Evolutionary conservation across 192 early-diverging fungal species (phyloP).

Genomic region (Obelidium mucronatum): DNA sequence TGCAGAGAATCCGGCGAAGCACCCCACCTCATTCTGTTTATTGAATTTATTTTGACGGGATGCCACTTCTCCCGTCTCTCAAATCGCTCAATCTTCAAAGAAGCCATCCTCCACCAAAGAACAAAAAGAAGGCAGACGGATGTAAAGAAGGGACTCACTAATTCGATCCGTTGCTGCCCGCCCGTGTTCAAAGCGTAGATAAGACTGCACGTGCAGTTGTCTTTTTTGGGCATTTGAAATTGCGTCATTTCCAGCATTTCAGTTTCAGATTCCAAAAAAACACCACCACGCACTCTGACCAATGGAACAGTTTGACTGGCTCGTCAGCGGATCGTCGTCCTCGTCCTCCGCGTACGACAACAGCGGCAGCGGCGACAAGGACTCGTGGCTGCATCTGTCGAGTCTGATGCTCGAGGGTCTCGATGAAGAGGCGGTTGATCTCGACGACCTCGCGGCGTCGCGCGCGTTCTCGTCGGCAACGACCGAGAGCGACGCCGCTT

Average conservation of each 20-base stretch:
- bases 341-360: background rate
- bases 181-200: too few species aligned
- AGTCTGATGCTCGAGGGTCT: conserved; percentile 31
- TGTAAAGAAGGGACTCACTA: too few species aligned
- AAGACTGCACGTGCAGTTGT: too few species aligned
- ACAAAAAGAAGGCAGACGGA: conserved; percentile 16
- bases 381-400: conserved; percentile 27
- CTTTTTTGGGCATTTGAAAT: too few species aligned
- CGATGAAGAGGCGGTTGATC: background rate
- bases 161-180: too few species aligned
- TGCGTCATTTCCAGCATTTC: too few species aligned
- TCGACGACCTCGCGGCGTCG: background rate
- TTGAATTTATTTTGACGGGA: too few species aligned
- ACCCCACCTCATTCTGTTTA: too few species aligned
- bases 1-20: too few species aligned
- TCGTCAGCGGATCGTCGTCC: background rate
- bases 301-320: conserved; percentile 24
- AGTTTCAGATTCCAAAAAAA: background rate
- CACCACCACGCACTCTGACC: too few species aligned
- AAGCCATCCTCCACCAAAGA: background rate
- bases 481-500: background rate
- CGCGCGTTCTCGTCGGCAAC: background rate
- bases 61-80: too few species aligned
- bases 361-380: background rate
- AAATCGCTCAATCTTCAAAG: conserved; percentile 18